Base-by-base conservation (phyloP, 768 basidiomycete genomes). In the Auricularia sp. region DNA sequence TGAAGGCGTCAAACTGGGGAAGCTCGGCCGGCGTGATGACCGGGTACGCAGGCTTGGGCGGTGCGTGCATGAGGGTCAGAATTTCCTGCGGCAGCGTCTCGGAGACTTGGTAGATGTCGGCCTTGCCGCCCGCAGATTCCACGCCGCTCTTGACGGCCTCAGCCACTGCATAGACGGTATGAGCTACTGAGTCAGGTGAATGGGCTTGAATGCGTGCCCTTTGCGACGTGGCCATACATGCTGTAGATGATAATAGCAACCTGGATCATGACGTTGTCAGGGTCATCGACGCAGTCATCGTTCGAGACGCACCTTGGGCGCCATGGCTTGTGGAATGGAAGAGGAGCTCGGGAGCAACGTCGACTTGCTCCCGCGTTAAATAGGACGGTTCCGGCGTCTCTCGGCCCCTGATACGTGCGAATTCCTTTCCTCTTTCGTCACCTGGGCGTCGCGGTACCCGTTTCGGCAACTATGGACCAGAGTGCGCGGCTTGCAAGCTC, bases 21-120 rank as follows among this genome's bases (percentile, higher is more conserved):
- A 96, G 79, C 5, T 80, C 77, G 1, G 77, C 74, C 34, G 86
- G 80, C 2, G 74, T 77, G 69, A 91, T 77, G 68, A 90, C 70
- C 2, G 91, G 90, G 74, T 91, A 91, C 68, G 81, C 74, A 59
- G 83, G 83, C 74, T 90, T 91, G 29, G 87, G 74, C 11, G 86
- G 83, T 3, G 90, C 90, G 66, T 87, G 74, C 85, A 96, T 83
- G 72, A 81, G 81, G 59, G 72, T 70, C 47, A 93, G 79, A 62
- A 92, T 72, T 6, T 91, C 88, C 11, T 79, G 71, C 2, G 87
- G 70, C 61, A 95, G 86, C 0, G 39, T 42, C 39, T 42, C 39
- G 39, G 39, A 7, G 39, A 42, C 39, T 14, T 83, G 81, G 71
- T 75, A 81, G 66, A 82, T 83, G 39, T 74, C 75, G 2, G 72